Base-by-base conservation (phyloP, 176 grass and related monocot genomes). In the Bothriochloa decipiens region DNA sequence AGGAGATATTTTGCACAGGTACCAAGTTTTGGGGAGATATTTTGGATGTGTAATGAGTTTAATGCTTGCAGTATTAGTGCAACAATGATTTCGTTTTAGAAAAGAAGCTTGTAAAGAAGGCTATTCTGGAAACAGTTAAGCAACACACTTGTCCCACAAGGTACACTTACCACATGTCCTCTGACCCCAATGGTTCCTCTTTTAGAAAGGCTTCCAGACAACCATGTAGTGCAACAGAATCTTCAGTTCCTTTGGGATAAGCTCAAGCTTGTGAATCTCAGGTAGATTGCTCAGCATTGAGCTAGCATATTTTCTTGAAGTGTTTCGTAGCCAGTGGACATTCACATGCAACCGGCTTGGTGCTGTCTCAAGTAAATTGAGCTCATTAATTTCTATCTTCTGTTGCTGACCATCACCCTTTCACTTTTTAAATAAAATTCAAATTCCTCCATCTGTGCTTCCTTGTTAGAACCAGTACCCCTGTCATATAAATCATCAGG, bases 191-290 rank as follows among this genome's bases (percentile, higher is more conserved):
- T 27, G 89, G 92, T 81, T 97, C 95, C 84, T 93, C 95, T 84
- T 91, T 95, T 53, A 91, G 89, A 82, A 97, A 97, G 32, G 92
- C 93, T 83, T 97, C 89, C 71, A 97, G 86, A 85, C 92, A 97
- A 65, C 83, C 92, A 89, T 88, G 86, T 78, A 95, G 82, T 72
- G 88, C 90, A 84, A 87, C 92, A 74, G 86, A 89, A 84, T 87
- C 92, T 89, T 89, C 84, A 40, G 50, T 73, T 91, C 87, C 85
- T 91, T 91, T 5, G 58, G 74, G 66, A 87, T 76, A 92, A 91
- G 86, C 77, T 89, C 81, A 68, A 89, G 90, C 62, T 94, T 91
- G 87, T 99, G 89, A 79, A 99, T 90, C 81, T 91, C 91, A 65
- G 93, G 91, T 63, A 87, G 75, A 86, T 50, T 84, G 32, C 53